Conservation (phyloP, 495 filamentous ascomycete genomes). For the Pseudoneurospora amorphoporcata region DNA sequence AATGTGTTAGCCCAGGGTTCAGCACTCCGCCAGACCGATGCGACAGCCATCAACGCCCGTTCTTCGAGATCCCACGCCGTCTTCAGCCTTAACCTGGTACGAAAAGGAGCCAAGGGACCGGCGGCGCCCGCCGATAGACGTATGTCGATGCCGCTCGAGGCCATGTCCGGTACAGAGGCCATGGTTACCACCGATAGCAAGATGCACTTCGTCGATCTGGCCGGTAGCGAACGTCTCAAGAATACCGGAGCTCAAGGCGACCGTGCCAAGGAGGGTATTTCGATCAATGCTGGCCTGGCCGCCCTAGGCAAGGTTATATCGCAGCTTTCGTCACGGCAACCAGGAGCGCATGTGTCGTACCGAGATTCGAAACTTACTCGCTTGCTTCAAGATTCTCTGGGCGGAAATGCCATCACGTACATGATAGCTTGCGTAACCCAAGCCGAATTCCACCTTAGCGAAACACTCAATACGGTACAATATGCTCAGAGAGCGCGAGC, state of each 20-base stretch:
- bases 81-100: conserved; percentile 89
- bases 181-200: conserved; percentile 92
- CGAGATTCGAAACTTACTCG: conserved; percentile 94
- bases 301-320: conserved; percentile 97
- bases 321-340: conserved; percentile 81
- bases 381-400: conserved; percentile 93
- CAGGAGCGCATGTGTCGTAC: conserved; percentile 91
- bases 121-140: conserved; percentile 62
- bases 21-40: conserved; percentile 90
- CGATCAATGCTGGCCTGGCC: conserved; percentile 94
- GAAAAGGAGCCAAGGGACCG: conserved; percentile 59
- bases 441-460: conserved; percentile 93
- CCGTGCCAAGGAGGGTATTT: conserved; percentile 91
- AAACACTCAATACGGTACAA: conserved; percentile 94
- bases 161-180: conserved; percentile 54
- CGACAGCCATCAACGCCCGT: conserved; percentile 97
- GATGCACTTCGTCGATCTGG: conserved; percentile 96
- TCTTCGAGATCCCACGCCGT: conserved; percentile 98
- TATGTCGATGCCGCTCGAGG: conserved; percentile 80
- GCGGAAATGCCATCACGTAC: conserved; percentile 95
- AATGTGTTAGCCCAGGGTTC: conserved; percentile 85
- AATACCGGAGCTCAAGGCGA: conserved; percentile 95
- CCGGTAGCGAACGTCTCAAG: conserved; percentile 93
- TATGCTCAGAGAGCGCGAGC: conserved; percentile 94
- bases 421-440: conserved; percentile 99